Percentiles rank a stretch among this genome's conserved stretches.
Evolutionary conservation across 139 green algal genomes (phyloP).

Genomic region (Coelastrella sp.): DNA sequence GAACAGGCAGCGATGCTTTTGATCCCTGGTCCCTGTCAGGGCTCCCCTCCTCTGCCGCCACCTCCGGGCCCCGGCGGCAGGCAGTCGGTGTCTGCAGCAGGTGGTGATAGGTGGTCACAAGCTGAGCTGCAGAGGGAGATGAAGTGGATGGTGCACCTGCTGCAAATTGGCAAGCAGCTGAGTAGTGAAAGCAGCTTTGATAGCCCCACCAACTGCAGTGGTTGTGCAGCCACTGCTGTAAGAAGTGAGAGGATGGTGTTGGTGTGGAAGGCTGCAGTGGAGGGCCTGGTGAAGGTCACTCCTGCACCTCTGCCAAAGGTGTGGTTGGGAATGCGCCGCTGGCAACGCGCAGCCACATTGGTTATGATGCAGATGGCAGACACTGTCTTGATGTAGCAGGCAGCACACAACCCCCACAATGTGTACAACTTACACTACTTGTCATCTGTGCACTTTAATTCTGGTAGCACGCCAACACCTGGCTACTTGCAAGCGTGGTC

Average conservation of each 20-base stretch:
- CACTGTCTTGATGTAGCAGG: background rate
- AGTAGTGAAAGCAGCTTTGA: background rate
- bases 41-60: background rate
- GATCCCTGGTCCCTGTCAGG: background rate
- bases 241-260: background rate
- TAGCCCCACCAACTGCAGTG: background rate
- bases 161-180: slow-evolving; percentile 10
- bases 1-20: background rate
- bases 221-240: background rate
- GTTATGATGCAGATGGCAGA: background rate
- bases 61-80: background rate
- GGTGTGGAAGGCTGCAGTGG: slow-evolving; percentile 19
- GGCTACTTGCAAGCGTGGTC: no score
- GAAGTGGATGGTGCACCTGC: slow-evolving; percentile 34
- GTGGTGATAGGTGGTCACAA: background rate
- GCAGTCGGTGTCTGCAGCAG: slow-evolving; percentile 5
- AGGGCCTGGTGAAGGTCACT: slow-evolving; percentile 3
- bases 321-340: background rate
- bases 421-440: background rate
- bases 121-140: slow-evolving; percentile 15
- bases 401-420: background rate
- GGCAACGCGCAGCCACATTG: background rate
- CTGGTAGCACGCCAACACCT: no score
- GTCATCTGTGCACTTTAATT: no score
- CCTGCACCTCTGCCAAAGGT: background rate